These are phyloP conservation scores for Globisporangium irregulare DNA, from an alignment of 352 stramenopile species.

Conservation along the genomic window DNA sequence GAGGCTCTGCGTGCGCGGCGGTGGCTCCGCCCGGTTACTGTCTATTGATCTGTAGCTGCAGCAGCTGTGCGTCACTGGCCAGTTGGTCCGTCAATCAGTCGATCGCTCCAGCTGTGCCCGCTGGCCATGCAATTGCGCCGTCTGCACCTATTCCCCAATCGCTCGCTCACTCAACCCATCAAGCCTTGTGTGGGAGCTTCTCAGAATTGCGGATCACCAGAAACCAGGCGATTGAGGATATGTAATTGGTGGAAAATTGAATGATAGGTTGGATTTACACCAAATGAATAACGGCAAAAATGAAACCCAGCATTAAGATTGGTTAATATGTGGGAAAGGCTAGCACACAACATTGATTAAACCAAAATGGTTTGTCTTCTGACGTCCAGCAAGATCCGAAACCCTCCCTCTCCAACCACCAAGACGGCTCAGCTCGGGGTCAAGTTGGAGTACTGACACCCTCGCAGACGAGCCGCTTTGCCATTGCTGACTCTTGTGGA, in stretches of 20 bases:
- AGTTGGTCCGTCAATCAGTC: not conserved
- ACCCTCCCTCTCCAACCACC: not conserved
- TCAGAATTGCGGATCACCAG: slow-evolving; percentile 3
- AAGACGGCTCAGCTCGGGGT: not conserved
- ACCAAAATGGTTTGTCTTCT: not conserved
- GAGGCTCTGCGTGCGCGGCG: not conserved
- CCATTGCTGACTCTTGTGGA: not conserved
- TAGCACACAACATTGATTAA: too few relatives aligned
- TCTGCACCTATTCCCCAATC: slow-evolving; percentile 8
- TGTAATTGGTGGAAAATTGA: not conserved
- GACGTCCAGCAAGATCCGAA: not conserved
- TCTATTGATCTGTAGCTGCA: not conserved
- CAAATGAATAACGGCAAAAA: not conserved
- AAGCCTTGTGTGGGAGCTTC: not conserved
- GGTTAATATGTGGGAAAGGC: not conserved
- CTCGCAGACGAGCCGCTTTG: not conserved
- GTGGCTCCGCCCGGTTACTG: not conserved
- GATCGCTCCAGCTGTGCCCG: not conserved
- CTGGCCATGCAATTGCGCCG: not conserved
- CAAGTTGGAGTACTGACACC: not conserved
- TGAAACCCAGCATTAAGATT: too few relatives aligned
- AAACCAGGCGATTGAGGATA: not conserved
- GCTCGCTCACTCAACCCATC: not conserved
- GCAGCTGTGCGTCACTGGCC: not conserved
- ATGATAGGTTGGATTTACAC: not conserved